phyloP scores from a whole-genome alignment of 371 early-diverging fungal genomes.

The Apophysomyces elegans region DNA sequence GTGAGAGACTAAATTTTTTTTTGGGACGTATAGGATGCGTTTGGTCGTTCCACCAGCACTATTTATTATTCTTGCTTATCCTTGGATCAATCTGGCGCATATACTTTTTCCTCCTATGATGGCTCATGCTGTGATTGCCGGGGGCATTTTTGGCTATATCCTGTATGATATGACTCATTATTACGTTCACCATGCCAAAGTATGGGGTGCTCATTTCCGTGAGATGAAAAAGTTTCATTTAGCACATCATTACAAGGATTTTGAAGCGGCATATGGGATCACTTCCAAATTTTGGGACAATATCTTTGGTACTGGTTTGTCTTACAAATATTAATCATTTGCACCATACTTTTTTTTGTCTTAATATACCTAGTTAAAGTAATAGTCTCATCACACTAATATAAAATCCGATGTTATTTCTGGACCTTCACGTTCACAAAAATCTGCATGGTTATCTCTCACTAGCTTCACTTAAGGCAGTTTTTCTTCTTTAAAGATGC shows the following conservation, averaged over 20 bases:
- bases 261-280: slow-evolving; percentile 86
- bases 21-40: background rate
- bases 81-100: slow-evolving; percentile 55
- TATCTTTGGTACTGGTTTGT: slow-evolving; percentile 70
- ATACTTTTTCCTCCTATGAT: slow-evolving; percentile 54
- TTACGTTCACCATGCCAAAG: slow-evolving; percentile 88
- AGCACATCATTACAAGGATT: slow-evolving; percentile 91
- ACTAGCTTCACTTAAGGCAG: too few species aligned
- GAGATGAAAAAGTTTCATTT: slow-evolving; percentile 92
- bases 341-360: background rate
- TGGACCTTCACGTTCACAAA: too few species aligned
- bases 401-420: too few species aligned
- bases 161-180: slow-evolving; percentile 91
- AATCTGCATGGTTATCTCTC: too few species aligned
- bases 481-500: too few species aligned
- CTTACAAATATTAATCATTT: slow-evolving; percentile 22
- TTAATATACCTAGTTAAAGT: too few species aligned
- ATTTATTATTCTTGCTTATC: slow-evolving; percentile 62
- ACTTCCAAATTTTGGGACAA: slow-evolving; percentile 90
- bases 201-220: slow-evolving; percentile 65
- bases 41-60: slow-evolving; percentile 88
- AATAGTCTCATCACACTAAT: too few species aligned
- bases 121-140: slow-evolving; percentile 68
- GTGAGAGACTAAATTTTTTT: background rate
- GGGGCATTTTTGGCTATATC: slow-evolving; percentile 83